A percentile compares a stretch with the other conserved stretches of the same genome.
phyloP scores from a whole-genome alignment of 1,284 basidiomycete species.

The Leccinum pseudoinsigne region DNA sequence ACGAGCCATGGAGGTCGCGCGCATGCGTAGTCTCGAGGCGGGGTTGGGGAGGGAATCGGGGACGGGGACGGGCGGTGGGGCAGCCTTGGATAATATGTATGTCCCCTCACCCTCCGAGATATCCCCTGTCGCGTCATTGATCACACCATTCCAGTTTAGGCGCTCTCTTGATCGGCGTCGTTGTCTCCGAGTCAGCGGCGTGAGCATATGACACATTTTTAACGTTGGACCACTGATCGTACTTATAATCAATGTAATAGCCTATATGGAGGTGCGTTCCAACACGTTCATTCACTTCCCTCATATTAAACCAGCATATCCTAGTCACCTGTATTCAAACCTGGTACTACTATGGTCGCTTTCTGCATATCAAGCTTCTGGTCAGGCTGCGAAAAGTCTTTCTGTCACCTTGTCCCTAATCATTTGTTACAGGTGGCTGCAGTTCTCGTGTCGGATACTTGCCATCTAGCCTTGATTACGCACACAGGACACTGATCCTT shows the following conservation, averaged over 20 bases:
- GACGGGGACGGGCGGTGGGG: slow-evolving; percentile 7
- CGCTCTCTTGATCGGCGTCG: slow-evolving; percentile 52
- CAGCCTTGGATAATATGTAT: slow-evolving; percentile 26
- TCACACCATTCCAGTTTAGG: slow-evolving; percentile 41
- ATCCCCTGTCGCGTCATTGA: background rate
- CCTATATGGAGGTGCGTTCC: slow-evolving; percentile 50
- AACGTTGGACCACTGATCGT: slow-evolving; percentile 2
- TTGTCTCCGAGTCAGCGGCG: slow-evolving; percentile 43
- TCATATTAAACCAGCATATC: background rate
- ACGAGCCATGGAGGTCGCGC: slow-evolving; percentile 67
- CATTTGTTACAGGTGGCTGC: slow-evolving; percentile 41
- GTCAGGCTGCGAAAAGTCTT: slow-evolving; percentile 28
- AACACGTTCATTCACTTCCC: background rate
- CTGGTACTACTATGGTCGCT: slow-evolving; percentile 54
- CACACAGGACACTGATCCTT: slow-evolving; percentile 41
- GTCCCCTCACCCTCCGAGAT: background rate
- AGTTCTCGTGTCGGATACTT: slow-evolving; percentile 52
- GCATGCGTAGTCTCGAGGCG: slow-evolving; percentile 54
- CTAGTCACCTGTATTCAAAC: slow-evolving; percentile 60
- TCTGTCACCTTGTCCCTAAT: background rate
- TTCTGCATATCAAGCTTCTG: slow-evolving; percentile 46
- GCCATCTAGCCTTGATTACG: slow-evolving; percentile 58
- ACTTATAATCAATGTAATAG: slow-evolving; percentile 27
- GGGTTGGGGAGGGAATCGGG: background rate
- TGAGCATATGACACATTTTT: slow-evolving; percentile 30